A percentile compares a stretch with the other conserved stretches of the same genome.
These are phyloP conservation scores for Annulohypoxylon maeteangense DNA, from an alignment of 495 filamentous ascomycete species.

Conservation along the genomic window DNA sequence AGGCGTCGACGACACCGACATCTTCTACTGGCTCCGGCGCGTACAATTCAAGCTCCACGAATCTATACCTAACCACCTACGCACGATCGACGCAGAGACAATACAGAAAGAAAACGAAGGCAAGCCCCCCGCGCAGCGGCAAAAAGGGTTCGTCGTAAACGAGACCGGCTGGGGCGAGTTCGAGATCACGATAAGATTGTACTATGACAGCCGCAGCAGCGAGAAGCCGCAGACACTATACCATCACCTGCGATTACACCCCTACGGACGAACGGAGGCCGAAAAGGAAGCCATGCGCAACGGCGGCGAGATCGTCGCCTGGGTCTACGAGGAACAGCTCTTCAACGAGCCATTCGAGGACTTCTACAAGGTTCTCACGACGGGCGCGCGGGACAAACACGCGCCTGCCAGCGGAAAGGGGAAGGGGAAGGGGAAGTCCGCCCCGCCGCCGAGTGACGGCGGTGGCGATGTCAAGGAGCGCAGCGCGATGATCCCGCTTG, in stretches of 20 bases:
- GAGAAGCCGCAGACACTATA: constrained; percentile 94
- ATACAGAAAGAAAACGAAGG: constrained; percentile 56
- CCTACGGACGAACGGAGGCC: constrained; percentile 79
- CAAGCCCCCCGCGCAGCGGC: constrained; percentile 59
- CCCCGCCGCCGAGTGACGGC: constrained; percentile 35
- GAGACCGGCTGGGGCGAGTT: constrained; percentile 99
- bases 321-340: constrained; percentile 88
- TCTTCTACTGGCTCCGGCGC: constrained; percentile 95
- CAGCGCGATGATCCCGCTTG: constrained; percentile 76
- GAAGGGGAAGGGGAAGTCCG: constrained; percentile 51
- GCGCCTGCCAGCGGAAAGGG: constrained; percentile 53
- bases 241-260: constrained; percentile 90
- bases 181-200: constrained; percentile 91
- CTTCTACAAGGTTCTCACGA: constrained; percentile 84
- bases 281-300: constrained; percentile 73
- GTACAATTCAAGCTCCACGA: constrained; percentile 98
- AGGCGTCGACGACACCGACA: constrained; percentile 83
- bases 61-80: constrained; percentile 86
- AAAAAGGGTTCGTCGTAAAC: constrained; percentile 72
- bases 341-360: constrained; percentile 96
- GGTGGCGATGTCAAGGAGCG: constrained; percentile 65
- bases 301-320: constrained; percentile 73
- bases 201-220: constrained; percentile 82
- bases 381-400: constrained; percentile 60
- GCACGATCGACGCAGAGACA: constrained; percentile 73